Evolutionary conservation across 768 basidiomycete genomes (phyloP).

Genomic region (Astraeus odoratus): DNA sequence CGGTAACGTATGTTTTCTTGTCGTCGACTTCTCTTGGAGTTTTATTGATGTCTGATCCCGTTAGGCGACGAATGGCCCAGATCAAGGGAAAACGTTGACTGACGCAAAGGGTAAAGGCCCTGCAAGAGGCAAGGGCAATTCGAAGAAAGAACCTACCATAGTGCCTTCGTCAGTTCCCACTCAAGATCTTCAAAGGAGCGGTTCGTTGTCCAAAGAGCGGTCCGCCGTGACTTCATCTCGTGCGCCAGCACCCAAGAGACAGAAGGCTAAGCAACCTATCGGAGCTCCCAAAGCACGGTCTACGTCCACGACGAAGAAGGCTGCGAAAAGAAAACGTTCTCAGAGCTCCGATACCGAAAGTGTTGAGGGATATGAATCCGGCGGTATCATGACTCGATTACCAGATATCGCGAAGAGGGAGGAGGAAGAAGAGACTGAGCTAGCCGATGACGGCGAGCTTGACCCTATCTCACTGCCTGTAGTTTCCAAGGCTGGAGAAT

Average conservation of each 20-base stretch:
- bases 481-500: slow-evolving; percentile 9
- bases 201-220: slow-evolving; percentile 5
- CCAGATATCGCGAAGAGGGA: slow-evolving; percentile 13
- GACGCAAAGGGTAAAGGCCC: slow-evolving; percentile 7
- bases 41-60: slow-evolving; percentile 1
- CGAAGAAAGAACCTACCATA: slow-evolving; percentile 26
- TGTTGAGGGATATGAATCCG: slow-evolving; percentile 15
- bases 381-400: slow-evolving; percentile 22
- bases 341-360: slow-evolving; percentile 21
- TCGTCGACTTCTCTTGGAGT: neutral
- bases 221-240: slow-evolving; percentile 4
- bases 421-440: slow-evolving; percentile 37
- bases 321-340: slow-evolving; percentile 15
- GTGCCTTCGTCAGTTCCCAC: slow-evolving; percentile 58
- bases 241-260: slow-evolving; percentile 6
- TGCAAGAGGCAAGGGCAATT: slow-evolving; percentile 7
- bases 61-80: slow-evolving; percentile 3
- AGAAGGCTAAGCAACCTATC: neutral
- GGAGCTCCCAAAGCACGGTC: slow-evolving; percentile 4
- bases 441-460: slow-evolving; percentile 36
- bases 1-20: slow-evolving; percentile 12
- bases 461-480: slow-evolving; percentile 28
- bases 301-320: slow-evolving; percentile 4
- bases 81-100: slow-evolving; percentile 10
- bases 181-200: slow-evolving; percentile 33